phyloP scores from a whole-genome alignment of 106 monocot genomes.

The Posidonia australis region DNA sequence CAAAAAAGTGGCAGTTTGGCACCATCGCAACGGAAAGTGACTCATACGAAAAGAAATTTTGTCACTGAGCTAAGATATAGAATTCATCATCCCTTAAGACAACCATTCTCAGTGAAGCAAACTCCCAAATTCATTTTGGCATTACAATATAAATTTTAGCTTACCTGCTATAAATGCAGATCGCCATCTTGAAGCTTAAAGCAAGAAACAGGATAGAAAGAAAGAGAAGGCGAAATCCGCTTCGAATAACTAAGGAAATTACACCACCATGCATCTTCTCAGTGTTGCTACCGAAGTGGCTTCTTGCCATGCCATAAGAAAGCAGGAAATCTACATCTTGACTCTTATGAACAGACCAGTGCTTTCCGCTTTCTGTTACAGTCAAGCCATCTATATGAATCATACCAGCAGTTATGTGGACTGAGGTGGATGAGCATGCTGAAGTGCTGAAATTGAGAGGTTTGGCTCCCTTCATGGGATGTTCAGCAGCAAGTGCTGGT shows the following conservation, averaged over 20 bases:
- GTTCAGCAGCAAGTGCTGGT: constrained; percentile 49
- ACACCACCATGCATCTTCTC: constrained; percentile 19
- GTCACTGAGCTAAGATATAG: too few species aligned
- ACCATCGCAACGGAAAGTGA: too few species aligned
- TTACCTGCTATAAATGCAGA: constrained; percentile 36
- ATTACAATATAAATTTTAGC: background rate
- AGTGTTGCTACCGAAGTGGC: constrained; percentile 11
- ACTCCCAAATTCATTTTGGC: background rate
- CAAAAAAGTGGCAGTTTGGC: too few species aligned
- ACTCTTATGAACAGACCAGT: constrained; percentile 40
- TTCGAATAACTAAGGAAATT: constrained; percentile 21
- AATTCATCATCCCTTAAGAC: too few species aligned
- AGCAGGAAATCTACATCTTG: constrained; percentile 32
- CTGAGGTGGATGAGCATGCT: constrained; percentile 24
- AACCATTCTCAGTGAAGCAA: too few species aligned
- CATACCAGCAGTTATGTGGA: constrained; percentile 55
- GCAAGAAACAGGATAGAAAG: constrained; percentile 42
- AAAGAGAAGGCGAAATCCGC: constrained; percentile 37
- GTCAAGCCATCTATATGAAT: constrained; percentile 38
- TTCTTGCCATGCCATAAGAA: constrained; percentile 18
- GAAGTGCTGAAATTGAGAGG: constrained; percentile 8
- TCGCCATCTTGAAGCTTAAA: constrained; percentile 41
- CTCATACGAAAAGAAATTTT: too few species aligned
- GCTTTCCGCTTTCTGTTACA: constrained; percentile 15
- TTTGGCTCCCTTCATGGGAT: constrained; percentile 21